Conservation (phyloP, 495 filamentous ascomycete species). For the Podospora pseudocomata region DNA sequence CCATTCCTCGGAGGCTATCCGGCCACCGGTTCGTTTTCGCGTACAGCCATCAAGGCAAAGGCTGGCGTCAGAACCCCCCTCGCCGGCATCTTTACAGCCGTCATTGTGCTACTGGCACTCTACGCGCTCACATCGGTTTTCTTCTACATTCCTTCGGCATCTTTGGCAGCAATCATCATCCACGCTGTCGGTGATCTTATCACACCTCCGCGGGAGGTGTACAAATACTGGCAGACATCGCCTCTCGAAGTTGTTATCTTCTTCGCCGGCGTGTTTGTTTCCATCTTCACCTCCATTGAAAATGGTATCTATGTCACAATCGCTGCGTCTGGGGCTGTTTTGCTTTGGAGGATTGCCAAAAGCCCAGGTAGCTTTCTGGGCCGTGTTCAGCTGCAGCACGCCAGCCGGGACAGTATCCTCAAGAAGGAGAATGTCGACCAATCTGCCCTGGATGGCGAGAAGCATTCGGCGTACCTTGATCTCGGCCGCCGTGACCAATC, state of each 20-base stretch:
- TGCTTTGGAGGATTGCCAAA: slow-evolving; percentile 46
- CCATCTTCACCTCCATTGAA: slow-evolving; percentile 50
- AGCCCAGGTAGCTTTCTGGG: slow-evolving; percentile 44
- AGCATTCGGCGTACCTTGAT: slow-evolving; percentile 27
- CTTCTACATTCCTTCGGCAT: slow-evolving; percentile 48
- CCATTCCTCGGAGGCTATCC: slow-evolving; percentile 53
- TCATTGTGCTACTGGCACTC: slow-evolving; percentile 50
- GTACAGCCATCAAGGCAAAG: slow-evolving; percentile 50
- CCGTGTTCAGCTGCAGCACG: slow-evolving; percentile 24
- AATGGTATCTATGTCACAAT: slow-evolving; percentile 52
- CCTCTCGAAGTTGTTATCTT: slow-evolving; percentile 52
- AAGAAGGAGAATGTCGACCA: slow-evolving; percentile 21
- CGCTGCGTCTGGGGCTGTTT: slow-evolving; percentile 38
- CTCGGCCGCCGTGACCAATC: slow-evolving; percentile 37
- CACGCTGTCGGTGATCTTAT: slow-evolving; percentile 53
- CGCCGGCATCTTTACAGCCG: slow-evolving; percentile 50
- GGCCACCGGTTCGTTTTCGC: slow-evolving; percentile 52
- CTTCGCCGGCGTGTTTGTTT: slow-evolving; percentile 49
- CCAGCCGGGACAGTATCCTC: slow-evolving; percentile 20
- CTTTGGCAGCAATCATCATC: slow-evolving; percentile 49
- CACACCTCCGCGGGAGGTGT: slow-evolving; percentile 45
- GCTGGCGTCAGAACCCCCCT: slow-evolving; percentile 51
- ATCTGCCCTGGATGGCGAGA: slow-evolving; percentile 11
- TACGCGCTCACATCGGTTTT: slow-evolving; percentile 52
- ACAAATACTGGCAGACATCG: slow-evolving; percentile 50